These are phyloP conservation scores for Calycina herbarum DNA, from an alignment of 2,329 filamentous ascomycete genomes.

Conservation along the genomic window DNA sequence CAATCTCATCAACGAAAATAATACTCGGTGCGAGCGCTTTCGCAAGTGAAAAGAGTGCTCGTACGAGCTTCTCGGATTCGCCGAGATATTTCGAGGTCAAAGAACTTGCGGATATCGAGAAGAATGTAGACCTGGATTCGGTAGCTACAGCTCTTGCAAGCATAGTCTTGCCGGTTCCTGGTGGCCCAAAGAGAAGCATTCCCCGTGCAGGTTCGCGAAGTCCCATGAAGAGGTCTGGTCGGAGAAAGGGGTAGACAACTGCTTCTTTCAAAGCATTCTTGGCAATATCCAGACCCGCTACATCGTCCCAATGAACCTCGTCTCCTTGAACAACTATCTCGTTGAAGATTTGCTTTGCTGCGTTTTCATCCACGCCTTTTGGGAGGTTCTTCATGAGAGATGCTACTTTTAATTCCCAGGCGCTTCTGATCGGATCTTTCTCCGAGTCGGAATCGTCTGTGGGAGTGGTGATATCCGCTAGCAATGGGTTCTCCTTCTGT, in stretches of 20 bases:
- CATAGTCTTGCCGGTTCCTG: slow-evolving; percentile 99
- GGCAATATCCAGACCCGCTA: slow-evolving; percentile 85
- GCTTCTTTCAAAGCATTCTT: slow-evolving; percentile 93
- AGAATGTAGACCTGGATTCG: slow-evolving; percentile 92
- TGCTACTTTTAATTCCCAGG: slow-evolving; percentile 63
- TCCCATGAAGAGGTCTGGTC: slow-evolving; percentile 94
- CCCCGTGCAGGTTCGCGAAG: slow-evolving; percentile 89
- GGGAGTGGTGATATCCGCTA: slow-evolving; percentile 42
- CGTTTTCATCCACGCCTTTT: slow-evolving; percentile 74
- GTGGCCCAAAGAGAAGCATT: slow-evolving; percentile 94
- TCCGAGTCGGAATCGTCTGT: slow-evolving; percentile 49
- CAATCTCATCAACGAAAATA: slow-evolving; percentile 98
- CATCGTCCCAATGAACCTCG: slow-evolving; percentile 91
- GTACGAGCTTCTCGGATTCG: slow-evolving; percentile 93
- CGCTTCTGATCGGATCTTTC: slow-evolving; percentile 43
- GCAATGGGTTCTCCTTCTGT: slow-evolving; percentile 38
- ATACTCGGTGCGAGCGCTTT: slow-evolving; percentile 89
- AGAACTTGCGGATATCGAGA: slow-evolving; percentile 93
- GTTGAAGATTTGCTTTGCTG: slow-evolving; percentile 90
- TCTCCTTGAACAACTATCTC: slow-evolving; percentile 95
- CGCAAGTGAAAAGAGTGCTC: slow-evolving; percentile 86
- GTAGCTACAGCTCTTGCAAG: slow-evolving; percentile 91
- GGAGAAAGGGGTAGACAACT: slow-evolving; percentile 94
- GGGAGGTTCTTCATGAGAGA: slow-evolving; percentile 76
- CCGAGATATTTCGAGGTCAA: slow-evolving; percentile 95